Percentiles rank a stretch among this genome's conserved stretches.
Evolutionary conservation across 176 grass and related monocot genomes (phyloP).

Genomic region (Pontederia paniculata): DNA sequence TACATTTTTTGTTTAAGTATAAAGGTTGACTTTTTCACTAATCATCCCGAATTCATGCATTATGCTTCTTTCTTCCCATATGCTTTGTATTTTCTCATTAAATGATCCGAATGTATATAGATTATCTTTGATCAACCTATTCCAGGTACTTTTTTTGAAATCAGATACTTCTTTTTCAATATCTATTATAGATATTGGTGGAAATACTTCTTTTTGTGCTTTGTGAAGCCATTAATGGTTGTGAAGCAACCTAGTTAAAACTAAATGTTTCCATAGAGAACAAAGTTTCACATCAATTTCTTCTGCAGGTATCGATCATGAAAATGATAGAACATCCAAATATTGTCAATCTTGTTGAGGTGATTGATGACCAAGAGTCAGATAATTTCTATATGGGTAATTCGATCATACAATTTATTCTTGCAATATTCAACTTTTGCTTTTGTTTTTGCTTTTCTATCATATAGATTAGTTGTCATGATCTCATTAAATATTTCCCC

Average conservation of each 20-base stretch:
- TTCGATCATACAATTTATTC: background rate
- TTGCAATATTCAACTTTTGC: background rate
- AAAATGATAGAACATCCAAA: constrained; percentile 90
- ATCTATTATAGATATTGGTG: background rate
- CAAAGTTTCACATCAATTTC: constrained; percentile 1
- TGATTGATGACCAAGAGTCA: constrained; percentile 67
- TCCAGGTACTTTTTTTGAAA: too few relatives aligned
- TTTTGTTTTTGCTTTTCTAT: background rate
- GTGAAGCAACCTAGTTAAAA: background rate
- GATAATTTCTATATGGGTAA: constrained; percentile 94
- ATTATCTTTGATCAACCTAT: too few relatives aligned
- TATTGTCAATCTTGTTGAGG: constrained; percentile 94
- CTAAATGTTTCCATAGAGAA: background rate
- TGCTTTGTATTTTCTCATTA: too few relatives aligned
- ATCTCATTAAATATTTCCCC: constrained; percentile 1
- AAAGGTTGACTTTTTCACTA: background rate
- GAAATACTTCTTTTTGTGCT: background rate
- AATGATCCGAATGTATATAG: too few relatives aligned
- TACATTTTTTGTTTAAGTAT: background rate
- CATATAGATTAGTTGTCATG: background rate
- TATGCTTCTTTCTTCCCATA: too few relatives aligned
- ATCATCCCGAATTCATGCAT: too few relatives aligned
- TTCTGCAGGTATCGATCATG: constrained; percentile 79
- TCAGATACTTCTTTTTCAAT: background rate
- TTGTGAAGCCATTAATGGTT: background rate